Evolutionary conservation across 1,284 basidiomycete species (phyloP).

Genomic region (Xerocomus minutiporus): DNA sequence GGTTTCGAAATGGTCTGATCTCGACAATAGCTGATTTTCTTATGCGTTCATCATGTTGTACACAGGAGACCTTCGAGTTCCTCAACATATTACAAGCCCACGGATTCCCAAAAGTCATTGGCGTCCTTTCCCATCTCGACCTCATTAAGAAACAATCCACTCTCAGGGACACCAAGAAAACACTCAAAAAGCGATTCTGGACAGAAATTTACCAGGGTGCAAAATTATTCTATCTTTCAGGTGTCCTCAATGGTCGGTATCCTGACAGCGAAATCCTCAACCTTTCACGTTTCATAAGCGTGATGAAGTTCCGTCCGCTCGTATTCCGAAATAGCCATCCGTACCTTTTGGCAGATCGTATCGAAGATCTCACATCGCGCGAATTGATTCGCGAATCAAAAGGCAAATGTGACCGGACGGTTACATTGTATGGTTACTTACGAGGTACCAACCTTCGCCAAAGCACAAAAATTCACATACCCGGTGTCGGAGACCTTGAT

Average conservation of each 20-base stretch:
- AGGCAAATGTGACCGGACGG: constrained; percentile 85
- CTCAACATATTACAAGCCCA: constrained; percentile 96
- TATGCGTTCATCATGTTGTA: constrained; percentile 1
- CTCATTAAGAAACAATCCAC: constrained; percentile 91
- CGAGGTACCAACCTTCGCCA: constrained; percentile 84
- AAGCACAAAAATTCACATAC: constrained; percentile 88
- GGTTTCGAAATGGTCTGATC: constrained; percentile 93
- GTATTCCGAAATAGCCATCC: constrained; percentile 95
- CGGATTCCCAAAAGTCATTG: constrained; percentile 98
- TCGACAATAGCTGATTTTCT: accelerated
- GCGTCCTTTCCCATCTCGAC: constrained; percentile 93
- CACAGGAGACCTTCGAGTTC: constrained; percentile 97
- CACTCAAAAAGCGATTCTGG: constrained; percentile 99
- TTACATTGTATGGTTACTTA: constrained; percentile 94
- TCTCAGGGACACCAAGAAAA: constrained; percentile 89
- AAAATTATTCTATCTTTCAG: constrained; percentile 97
- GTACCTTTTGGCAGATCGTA: constrained; percentile 92
- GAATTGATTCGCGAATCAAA: constrained; percentile 74
- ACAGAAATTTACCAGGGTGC: constrained; percentile 99
- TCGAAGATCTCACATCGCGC: constrained; percentile 92
- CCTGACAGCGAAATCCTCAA: constrained; percentile 97
- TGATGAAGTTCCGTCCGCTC: constrained; percentile 98
- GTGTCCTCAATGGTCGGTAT: constrained; percentile 96
- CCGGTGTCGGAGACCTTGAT: constrained; percentile 86
- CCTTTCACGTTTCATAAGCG: constrained; percentile 91